Percentiles rank a stretch among this genome's conserved stretches.
These are phyloP conservation scores for Plantago elongata DNA, from an alignment of 257 asterid species.

Conservation along the genomic window DNA sequence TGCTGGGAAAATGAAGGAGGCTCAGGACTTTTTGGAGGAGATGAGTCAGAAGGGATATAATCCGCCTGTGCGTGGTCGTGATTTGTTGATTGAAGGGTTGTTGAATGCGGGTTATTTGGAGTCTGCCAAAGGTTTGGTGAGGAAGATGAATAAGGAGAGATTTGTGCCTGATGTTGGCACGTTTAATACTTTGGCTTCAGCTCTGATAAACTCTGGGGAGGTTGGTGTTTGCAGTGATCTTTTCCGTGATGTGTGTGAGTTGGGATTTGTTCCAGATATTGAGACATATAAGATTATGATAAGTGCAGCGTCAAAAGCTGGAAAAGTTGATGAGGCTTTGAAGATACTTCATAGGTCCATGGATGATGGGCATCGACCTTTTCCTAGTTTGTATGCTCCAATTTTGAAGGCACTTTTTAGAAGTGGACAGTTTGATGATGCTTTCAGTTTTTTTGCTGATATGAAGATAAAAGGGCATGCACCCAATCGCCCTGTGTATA, in stretches of 20 bases:
- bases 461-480: constrained; percentile 95
- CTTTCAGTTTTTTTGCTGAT: constrained; percentile 82
- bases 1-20: constrained; percentile 94
- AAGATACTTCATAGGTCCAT: constrained; percentile 63
- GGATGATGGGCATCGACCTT: constrained; percentile 84
- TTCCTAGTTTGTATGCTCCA: constrained; percentile 95
- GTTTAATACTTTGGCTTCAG: constrained; percentile 74
- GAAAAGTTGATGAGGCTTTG: constrained; percentile 74
- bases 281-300: constrained; percentile 70
- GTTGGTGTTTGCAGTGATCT: constrained; percentile 69
- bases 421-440: constrained; percentile 84
- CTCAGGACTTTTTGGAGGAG: constrained; percentile 90
- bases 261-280: constrained; percentile 64
- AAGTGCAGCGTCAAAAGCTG: constrained; percentile 61
- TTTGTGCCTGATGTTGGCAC: constrained; percentile 83
- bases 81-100: constrained; percentile 78
- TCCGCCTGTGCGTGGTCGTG: constrained; percentile 96
- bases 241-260: constrained; percentile 57
- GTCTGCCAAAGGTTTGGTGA: constrained; percentile 81
- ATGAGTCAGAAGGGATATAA: constrained; percentile 86
- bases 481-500: constrained; percentile 87
- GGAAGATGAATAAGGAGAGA: constrained; percentile 86
- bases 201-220: constrained; percentile 66
- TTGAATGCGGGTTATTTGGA: constrained; percentile 95
- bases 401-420: constrained; percentile 63